These are phyloP conservation scores for Truncatella angustata DNA, from an alignment of 2,329 filamentous ascomycete species.

Conservation along the genomic window DNA sequence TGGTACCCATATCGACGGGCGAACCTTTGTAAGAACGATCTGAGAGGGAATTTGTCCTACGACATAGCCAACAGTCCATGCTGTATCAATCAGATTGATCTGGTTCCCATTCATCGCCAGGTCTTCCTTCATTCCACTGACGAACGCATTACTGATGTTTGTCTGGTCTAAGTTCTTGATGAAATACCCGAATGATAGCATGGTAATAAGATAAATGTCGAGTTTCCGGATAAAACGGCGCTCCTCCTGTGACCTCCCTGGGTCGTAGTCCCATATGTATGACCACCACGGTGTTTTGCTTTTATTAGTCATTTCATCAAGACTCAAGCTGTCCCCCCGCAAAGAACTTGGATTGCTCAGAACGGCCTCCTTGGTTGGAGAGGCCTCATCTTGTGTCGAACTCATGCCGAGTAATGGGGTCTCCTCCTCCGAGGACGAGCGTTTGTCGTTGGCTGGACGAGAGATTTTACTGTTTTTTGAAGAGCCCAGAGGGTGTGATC, in stretches of 20 bases:
- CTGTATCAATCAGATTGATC: slow-evolving; percentile 32
- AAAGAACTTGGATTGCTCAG: not conserved
- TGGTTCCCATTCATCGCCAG: slow-evolving; percentile 33
- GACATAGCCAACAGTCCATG: slow-evolving; percentile 38
- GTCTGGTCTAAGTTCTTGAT: slow-evolving; percentile 23
- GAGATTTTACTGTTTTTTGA: no score
- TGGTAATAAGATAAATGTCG: slow-evolving; percentile 20
- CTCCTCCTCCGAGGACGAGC: slow-evolving; percentile 5
- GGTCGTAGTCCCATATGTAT: slow-evolving; percentile 23
- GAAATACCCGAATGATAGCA: slow-evolving; percentile 23
- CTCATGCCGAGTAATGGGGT: slow-evolving; percentile 8
- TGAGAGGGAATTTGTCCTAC: slow-evolving; percentile 36
- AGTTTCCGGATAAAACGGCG: slow-evolving; percentile 22
- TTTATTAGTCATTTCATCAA: not conserved
- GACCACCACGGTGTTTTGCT: slow-evolving; percentile 20
- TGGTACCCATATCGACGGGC: slow-evolving; percentile 42
- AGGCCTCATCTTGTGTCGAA: not conserved
- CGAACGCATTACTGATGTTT: slow-evolving; percentile 24
- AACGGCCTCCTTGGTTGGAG: not conserved
- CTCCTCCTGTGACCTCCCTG: slow-evolving; percentile 19
- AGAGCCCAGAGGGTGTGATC: no score
- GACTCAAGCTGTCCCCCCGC: not conserved
- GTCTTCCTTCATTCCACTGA: slow-evolving; percentile 33
- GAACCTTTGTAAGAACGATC: slow-evolving; percentile 36
- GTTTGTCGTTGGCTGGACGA: not conserved